A percentile compares a stretch with the other conserved stretches of the same genome.
phyloP scores from a whole-genome alignment of 192 early-diverging fungal species.

The Podila clonocystis region DNA sequence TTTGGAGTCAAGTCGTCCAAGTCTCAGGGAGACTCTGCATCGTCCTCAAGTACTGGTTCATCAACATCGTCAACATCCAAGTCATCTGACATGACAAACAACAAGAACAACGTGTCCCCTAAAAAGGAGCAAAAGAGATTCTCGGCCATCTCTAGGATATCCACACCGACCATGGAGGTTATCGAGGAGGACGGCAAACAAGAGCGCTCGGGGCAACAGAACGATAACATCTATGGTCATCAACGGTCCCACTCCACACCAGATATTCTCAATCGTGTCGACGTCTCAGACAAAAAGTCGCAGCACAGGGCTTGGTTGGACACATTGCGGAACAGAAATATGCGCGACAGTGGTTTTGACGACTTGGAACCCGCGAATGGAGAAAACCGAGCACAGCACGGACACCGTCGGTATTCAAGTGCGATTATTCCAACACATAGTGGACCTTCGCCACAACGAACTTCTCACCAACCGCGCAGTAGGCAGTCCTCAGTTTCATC shows the following conservation, averaged over 20 bases:
- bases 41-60: not conserved
- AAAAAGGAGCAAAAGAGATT: not conserved
- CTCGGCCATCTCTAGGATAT: not conserved
- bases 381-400: not conserved
- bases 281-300: too few relatives aligned
- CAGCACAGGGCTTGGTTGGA: not conserved
- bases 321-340: not conserved
- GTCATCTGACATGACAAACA: not conserved
- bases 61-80: not conserved
- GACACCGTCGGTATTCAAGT: conserved; percentile 22
- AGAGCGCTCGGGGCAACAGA: not conserved
- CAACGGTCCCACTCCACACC: conserved; percentile 11
- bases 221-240: not conserved
- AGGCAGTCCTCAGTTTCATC: not conserved
- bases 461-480: not conserved
- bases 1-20: conserved; percentile 20
- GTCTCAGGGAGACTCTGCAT: not conserved
- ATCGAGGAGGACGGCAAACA: conserved; percentile 8
- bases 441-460: not conserved
- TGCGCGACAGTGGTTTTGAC: conserved; percentile 22
- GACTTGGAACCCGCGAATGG: not conserved
- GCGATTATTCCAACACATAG: not conserved
- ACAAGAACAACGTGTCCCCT: too few relatives aligned
- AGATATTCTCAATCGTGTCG: not conserved
- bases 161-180: conserved; percentile 9